Conservation (phyloP, 2,329 filamentous ascomycete species). For the Blastomyces silverae region DNA sequence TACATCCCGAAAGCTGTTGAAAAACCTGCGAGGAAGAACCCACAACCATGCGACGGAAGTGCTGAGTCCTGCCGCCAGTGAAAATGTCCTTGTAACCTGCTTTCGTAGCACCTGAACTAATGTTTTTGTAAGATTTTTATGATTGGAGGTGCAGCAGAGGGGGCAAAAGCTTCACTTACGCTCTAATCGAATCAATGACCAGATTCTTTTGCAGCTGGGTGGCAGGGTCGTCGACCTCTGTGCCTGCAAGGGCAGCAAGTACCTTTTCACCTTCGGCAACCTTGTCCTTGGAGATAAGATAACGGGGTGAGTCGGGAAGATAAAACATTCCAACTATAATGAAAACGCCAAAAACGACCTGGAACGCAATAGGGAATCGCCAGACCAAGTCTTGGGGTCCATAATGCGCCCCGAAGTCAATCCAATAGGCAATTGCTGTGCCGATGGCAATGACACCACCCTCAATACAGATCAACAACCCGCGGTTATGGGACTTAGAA, state of each 20-base stretch:
- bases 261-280: conserved; percentile 41
- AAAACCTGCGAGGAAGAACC: conserved; percentile 39
- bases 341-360: conserved; percentile 42
- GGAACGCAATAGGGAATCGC: conserved; percentile 47
- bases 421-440: conserved; percentile 43
- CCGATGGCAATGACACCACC: conserved; percentile 43
- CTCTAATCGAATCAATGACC: conserved; percentile 55
- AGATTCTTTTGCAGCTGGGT: conserved; percentile 9
- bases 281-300: conserved; percentile 28
- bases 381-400: conserved; percentile 28
- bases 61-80: conserved; percentile 36
- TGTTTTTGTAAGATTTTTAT: background rate
- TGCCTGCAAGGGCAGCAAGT: conserved; percentile 41
- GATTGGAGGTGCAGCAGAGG: conserved; percentile 19
- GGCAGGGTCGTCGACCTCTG: conserved; percentile 49
- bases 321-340: conserved; percentile 34
- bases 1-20: conserved; percentile 40
- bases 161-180: conserved; percentile 31
- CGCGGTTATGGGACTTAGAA: conserved; percentile 47
- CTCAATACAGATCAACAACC: conserved; percentile 53
- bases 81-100: conserved; percentile 40
- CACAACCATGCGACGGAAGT: conserved; percentile 37
- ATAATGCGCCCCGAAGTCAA: conserved; percentile 36
- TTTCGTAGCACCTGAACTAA: conserved; percentile 46
- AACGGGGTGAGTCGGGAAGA: conserved; percentile 31